Evolutionary conservation across 352 stramenopile genomes (phyloP).

Genomic region (Pythium apleroticum): DNA sequence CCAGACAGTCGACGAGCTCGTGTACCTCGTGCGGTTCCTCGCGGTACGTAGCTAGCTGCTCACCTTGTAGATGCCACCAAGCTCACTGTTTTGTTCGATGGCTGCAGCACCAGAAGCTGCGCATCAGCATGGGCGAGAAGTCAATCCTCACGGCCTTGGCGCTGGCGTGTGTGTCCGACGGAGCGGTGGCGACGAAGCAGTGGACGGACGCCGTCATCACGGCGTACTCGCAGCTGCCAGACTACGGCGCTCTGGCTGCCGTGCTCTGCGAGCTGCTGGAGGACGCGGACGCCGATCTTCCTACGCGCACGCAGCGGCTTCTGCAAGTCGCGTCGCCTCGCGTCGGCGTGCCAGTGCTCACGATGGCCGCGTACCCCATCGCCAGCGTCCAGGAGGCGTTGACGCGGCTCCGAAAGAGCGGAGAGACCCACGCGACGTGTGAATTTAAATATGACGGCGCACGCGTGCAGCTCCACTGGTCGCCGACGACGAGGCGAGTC

Average conservation of each 20-base stretch:
- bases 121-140: constrained; percentile 82
- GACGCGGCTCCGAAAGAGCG: constrained; percentile 45
- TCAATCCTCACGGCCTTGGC: constrained; percentile 72
- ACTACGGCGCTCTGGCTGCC: constrained; percentile 52
- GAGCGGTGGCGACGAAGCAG: constrained; percentile 19
- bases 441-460: constrained; percentile 88
- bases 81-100: background rate
- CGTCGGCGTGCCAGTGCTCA: constrained; percentile 64
- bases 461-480: constrained; percentile 70
- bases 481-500: constrained; percentile 34
- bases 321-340: constrained; percentile 41
- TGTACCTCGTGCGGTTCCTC: constrained; percentile 72
- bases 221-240: constrained; percentile 69
- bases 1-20: constrained; percentile 55
- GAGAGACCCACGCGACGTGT: constrained; percentile 43
- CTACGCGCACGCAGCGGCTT: constrained; percentile 24
- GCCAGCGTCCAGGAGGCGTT: constrained; percentile 53
- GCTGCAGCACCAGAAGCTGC: constrained; percentile 80
- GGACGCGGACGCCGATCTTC: constrained; percentile 26
- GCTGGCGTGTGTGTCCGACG: constrained; percentile 31
- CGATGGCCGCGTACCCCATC: constrained; percentile 78
- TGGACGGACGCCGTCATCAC: constrained; percentile 67
- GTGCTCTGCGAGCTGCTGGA: constrained; percentile 30
- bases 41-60: constrained; percentile 41
- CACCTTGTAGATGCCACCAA: background rate